Conservation (phyloP, 75 land plant species). For the Selaginella moellendorffii region DNA sequence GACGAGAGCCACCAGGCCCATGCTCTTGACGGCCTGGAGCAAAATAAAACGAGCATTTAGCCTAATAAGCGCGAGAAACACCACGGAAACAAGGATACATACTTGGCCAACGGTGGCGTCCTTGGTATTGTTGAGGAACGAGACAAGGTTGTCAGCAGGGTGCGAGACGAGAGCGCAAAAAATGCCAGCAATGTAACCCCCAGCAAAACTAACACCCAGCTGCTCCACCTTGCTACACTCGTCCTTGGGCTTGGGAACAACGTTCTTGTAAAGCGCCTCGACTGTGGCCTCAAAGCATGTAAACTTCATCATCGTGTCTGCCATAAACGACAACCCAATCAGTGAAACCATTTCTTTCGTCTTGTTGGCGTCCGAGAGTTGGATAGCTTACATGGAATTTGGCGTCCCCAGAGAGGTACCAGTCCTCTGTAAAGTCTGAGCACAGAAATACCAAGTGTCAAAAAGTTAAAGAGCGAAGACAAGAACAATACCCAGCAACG, state of each 20-base stretch:
- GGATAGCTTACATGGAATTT: no score
- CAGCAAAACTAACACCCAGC: constrained; percentile 76
- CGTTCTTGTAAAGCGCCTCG: constrained; percentile 56
- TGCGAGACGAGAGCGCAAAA: constrained; percentile 79
- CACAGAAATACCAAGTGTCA: no score
- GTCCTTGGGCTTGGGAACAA: no score
- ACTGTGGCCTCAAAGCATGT: constrained; percentile 67
- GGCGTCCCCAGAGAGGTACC: no score
- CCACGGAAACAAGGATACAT: not conserved
- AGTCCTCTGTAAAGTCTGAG: no score
- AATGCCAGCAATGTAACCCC: constrained; percentile 73
- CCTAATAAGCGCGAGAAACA: constrained; percentile 17
- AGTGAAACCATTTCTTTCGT: no score
- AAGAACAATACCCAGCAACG: constrained; percentile 38
- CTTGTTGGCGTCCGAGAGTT: no score
- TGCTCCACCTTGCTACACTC: constrained; percentile 53
- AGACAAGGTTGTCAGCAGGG: no score
- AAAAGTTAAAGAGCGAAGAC: no score
- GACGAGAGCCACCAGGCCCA: no score
- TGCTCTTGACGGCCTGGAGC: no score
- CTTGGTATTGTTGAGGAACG: constrained; percentile 73
- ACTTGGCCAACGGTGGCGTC: constrained; percentile 56
- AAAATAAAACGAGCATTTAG: constrained; percentile 22
- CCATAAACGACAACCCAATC: no score
- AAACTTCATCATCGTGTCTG: constrained; percentile 97